Evolutionary conservation across 2,329 filamentous ascomycete genomes (phyloP).

Genomic region (Phyllosticta paracitricarpa): DNA sequence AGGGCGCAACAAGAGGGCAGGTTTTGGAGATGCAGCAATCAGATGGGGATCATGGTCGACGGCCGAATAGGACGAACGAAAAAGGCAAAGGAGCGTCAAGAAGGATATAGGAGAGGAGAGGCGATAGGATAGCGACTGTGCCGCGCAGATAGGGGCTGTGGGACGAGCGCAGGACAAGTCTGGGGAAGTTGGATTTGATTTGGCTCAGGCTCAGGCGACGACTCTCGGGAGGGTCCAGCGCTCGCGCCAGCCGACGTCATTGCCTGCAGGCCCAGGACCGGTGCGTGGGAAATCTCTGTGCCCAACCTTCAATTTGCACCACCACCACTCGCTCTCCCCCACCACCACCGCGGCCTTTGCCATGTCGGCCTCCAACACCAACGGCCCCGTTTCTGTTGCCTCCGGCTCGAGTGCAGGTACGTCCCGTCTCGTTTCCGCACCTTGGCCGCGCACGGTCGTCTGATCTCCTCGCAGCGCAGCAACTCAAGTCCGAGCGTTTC

Average conservation of each 20-base stretch:
- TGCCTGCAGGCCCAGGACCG: neutral
- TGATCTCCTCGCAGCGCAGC: constrained; percentile 5
- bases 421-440: constrained; percentile 1
- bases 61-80: neutral
- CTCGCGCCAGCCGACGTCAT: neutral
- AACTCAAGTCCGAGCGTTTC: constrained; percentile 33
- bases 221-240: neutral
- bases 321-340: neutral
- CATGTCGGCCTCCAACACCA: neutral
- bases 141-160: neutral
- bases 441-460: neutral
- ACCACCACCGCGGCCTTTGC: neutral
- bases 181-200: neutral
- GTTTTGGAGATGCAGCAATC: neutral
- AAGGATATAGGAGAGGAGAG: neutral
- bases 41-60: constrained; percentile 1
- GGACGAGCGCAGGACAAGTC: neutral
- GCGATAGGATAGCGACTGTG: neutral
- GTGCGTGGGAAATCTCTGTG: constrained; percentile 1
- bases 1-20: neutral
- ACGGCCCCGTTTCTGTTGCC: neutral
- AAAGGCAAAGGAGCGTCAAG: neutral
- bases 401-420: constrained; percentile 3
- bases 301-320: neutral
- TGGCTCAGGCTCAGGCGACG: neutral